phyloP scores from a whole-genome alignment of 495 filamentous ascomycete species.

The Parmelia sp. region DNA sequence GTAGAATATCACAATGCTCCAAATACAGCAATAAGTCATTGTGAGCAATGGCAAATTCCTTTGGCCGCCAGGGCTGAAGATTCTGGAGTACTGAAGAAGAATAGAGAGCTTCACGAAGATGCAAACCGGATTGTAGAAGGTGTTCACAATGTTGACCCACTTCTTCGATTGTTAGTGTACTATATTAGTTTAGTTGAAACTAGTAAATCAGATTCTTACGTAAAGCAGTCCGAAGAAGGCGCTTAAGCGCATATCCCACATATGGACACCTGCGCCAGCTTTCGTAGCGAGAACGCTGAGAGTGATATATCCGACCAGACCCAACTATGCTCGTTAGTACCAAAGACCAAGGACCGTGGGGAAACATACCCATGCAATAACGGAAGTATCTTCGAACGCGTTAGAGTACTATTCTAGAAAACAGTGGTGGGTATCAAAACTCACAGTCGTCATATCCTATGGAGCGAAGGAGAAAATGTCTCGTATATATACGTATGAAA shows the following conservation, averaged over 20 bases:
- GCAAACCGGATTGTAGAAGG: slow-evolving; percentile 1
- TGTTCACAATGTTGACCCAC: slow-evolving; percentile 4
- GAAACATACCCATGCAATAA: background rate
- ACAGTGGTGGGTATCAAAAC: background rate
- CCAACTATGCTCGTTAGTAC: background rate
- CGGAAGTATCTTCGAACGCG: background rate
- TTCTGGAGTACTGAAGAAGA: slow-evolving; percentile 22
- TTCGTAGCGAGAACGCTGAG: background rate
- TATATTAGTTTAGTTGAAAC: background rate
- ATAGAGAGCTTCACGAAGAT: slow-evolving; percentile 21
- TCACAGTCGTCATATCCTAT: slow-evolving; percentile 12
- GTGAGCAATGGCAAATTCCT: slow-evolving; percentile 4
- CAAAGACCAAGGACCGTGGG: background rate
- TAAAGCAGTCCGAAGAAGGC: slow-evolving; percentile 17
- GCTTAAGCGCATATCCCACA: slow-evolving; percentile 21
- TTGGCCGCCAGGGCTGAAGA: slow-evolving; percentile 18
- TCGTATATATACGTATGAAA: slow-evolving; percentile 8
- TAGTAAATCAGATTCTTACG: background rate
- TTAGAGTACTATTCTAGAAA: background rate
- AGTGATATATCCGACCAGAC: background rate
- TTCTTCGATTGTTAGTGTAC: background rate
- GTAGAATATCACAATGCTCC: slow-evolving; percentile 11
- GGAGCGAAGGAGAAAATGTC: slow-evolving; percentile 1
- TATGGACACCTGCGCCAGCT: slow-evolving; percentile 13
- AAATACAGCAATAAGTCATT: slow-evolving; percentile 7